phyloP scores from a whole-genome alignment of 805 yeast genomes.

The Jamesozyma rosinii region DNA sequence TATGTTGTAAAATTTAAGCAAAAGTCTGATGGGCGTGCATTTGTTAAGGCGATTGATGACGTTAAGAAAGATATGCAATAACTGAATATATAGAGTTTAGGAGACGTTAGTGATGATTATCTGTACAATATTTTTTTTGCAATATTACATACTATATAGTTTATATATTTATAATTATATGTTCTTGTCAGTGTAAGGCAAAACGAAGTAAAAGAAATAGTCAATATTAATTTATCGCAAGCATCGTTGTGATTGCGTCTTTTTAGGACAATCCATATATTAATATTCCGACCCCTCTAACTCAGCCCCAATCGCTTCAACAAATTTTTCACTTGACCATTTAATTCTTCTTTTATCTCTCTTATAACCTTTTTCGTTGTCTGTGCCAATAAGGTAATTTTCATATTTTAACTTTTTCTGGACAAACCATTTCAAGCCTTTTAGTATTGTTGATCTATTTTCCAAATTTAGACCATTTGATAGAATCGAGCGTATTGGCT shows the following conservation, averaged over 20 bases:
- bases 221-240: no score
- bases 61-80: slow-evolving; percentile 27
- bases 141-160: no score
- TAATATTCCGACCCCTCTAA: slow-evolving; percentile 9
- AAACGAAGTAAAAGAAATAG: neutral
- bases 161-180: no score
- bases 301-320: slow-evolving; percentile 9
- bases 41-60: slow-evolving; percentile 26
- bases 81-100: no score
- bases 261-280: neutral
- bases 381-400: slow-evolving; percentile 14
- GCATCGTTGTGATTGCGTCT: no score
- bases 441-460: slow-evolving; percentile 23
- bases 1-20: slow-evolving; percentile 66
- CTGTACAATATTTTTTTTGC: neutral
- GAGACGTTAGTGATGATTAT: neutral
- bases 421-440: slow-evolving; percentile 28
- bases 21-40: slow-evolving; percentile 30
- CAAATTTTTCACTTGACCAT: slow-evolving; percentile 23
- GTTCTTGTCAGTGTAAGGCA: no score
- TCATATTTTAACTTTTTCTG: slow-evolving; percentile 21
- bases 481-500: slow-evolving; percentile 18
- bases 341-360: slow-evolving; percentile 27
- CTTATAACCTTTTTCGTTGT: slow-evolving; percentile 16
- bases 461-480: slow-evolving; percentile 19